Evolutionary conservation across 2,329 filamentous ascomycete species (phyloP).

Genomic region (Trichoderma harzianum): DNA sequence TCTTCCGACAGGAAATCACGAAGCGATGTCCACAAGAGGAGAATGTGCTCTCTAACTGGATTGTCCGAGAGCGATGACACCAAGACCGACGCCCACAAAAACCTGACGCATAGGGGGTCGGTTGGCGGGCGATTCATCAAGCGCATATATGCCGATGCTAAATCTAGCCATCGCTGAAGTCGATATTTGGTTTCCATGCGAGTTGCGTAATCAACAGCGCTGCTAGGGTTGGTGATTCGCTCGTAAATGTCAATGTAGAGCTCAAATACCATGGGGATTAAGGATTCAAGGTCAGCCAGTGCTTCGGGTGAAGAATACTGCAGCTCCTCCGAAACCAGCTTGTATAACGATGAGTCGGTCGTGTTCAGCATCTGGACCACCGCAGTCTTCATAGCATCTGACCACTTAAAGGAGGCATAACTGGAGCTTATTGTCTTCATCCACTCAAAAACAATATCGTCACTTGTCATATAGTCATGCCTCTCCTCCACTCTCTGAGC

Average conservation of each 20-base stretch:
- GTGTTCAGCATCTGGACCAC: conserved; percentile 56
- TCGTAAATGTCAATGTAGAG: conserved; percentile 61
- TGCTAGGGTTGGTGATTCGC: conserved; percentile 55
- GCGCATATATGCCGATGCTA: conserved; percentile 46
- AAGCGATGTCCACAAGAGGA: conserved; percentile 57
- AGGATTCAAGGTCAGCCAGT: conserved; percentile 37
- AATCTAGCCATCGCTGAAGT: conserved; percentile 50
- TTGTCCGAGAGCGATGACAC: conserved; percentile 50
- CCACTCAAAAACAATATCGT: conserved; percentile 60
- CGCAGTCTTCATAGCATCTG: conserved; percentile 53
- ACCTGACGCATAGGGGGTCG: conserved; percentile 47
- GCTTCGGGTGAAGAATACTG: conserved; percentile 26
- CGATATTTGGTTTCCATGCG: conserved; percentile 49
- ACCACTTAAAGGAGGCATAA: conserved; percentile 56
- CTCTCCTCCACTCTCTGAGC: conserved; percentile 43
- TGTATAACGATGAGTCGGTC: conserved; percentile 51
- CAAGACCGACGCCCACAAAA: conserved; percentile 56
- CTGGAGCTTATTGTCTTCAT: conserved; percentile 47
- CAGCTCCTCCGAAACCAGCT: conserved; percentile 44
- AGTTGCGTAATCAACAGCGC: conserved; percentile 48
- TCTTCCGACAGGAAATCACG: conserved; percentile 48
- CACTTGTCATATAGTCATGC: conserved; percentile 48
- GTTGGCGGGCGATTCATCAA: conserved; percentile 33
- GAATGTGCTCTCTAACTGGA: conserved; percentile 54
- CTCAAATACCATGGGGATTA: conserved; percentile 59